These are phyloP conservation scores for Ceratobasidium sp. DNA, from an alignment of 1,284 basidiomycete genomes.

Conservation along the genomic window DNA sequence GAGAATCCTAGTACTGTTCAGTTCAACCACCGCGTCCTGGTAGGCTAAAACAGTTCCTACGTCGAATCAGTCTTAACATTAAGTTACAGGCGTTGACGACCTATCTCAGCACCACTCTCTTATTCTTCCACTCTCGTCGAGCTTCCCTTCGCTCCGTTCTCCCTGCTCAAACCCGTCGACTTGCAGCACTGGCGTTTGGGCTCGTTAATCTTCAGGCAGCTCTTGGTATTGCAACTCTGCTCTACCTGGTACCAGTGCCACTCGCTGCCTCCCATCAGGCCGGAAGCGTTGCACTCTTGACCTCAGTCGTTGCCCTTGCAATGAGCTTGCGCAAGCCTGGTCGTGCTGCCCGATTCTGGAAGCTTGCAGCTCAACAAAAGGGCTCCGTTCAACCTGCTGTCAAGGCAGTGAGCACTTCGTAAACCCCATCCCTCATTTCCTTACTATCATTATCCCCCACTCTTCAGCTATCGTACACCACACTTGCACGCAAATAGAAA, in stretches of 20 bases:
- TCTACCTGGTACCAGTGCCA: slow-evolving; percentile 94
- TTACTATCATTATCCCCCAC: slow-evolving; percentile 39
- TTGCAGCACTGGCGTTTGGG: slow-evolving; percentile 75
- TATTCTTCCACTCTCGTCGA: slow-evolving; percentile 68
- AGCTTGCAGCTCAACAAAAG: slow-evolving; percentile 51
- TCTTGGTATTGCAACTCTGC: slow-evolving; percentile 89
- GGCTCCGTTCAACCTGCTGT: not conserved
- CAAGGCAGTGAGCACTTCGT: slow-evolving; percentile 1
- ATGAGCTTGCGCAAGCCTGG: slow-evolving; percentile 79
- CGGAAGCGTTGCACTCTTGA: slow-evolving; percentile 88
- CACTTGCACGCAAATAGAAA: slow-evolving; percentile 17
- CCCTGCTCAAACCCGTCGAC: slow-evolving; percentile 72
- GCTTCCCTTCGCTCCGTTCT: slow-evolving; percentile 68
- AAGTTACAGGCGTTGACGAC: slow-evolving; percentile 78
- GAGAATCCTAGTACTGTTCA: slow-evolving; percentile 99
- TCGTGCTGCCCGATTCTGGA: slow-evolving; percentile 71
- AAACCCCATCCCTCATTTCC: slow-evolving; percentile 18
- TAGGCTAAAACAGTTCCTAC: slow-evolving; percentile 56
- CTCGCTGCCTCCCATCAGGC: slow-evolving; percentile 95
- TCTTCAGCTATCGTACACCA: slow-evolving; percentile 19
- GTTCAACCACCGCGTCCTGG: slow-evolving; percentile 93
- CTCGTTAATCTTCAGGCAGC: slow-evolving; percentile 89
- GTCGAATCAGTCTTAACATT: slow-evolving; percentile 27
- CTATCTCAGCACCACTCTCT: slow-evolving; percentile 72
- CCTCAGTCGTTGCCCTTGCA: slow-evolving; percentile 82